Evolutionary conservation across 768 basidiomycete genomes (phyloP), one percentile per base, ranked within the genome.

Genomic region (Candolleomyces aberdarensis): DNA sequence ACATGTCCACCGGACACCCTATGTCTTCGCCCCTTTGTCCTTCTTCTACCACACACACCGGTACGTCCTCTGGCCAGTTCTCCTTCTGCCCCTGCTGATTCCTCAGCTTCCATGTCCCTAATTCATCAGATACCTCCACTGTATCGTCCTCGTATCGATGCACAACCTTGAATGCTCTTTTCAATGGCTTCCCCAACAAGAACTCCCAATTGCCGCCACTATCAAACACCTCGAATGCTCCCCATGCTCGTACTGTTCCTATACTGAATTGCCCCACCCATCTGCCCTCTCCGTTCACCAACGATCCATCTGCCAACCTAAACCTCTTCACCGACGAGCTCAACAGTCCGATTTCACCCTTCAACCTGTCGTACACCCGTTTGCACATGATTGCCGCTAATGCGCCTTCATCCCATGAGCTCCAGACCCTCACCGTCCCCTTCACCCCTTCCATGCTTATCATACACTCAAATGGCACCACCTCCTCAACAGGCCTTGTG

Each of bases 121-220:
- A 20, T 22, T 10, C 10, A 10, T 51, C 49, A 7, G 49, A 20
- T 22, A 50, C 63, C 32, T 36, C 44, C 5, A 70, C 57, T 22
- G 40, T 53, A 44, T 69, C 67, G 8, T 39, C 36, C 0, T 22
- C 47, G 32, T 70, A 74, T 31, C 72, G 60, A n/a, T 74, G 72
- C 0, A 66, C 48, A 8, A 64, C 68, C 14, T 57, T 17, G 39
- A 71, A 67, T n/a, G 48, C 32, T 22, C 60, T 53, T 17, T 70
- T 64, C 5, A 68, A 52, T 0, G 64, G 67, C 53, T 74, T 74
- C 22, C 69, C 67, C 6, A 74, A 62, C 9, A 72, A 50, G 20
- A 72, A 64, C 0, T 59, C 56, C 71, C 70, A 74, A 43, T 64
- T 62, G 0, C 69, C 67, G 2, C 66, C 64, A 36, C 72, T 73